phyloP scores from a whole-genome alignment of 2,329 filamentous ascomycete species.

The Fusarium albidum region DNA sequence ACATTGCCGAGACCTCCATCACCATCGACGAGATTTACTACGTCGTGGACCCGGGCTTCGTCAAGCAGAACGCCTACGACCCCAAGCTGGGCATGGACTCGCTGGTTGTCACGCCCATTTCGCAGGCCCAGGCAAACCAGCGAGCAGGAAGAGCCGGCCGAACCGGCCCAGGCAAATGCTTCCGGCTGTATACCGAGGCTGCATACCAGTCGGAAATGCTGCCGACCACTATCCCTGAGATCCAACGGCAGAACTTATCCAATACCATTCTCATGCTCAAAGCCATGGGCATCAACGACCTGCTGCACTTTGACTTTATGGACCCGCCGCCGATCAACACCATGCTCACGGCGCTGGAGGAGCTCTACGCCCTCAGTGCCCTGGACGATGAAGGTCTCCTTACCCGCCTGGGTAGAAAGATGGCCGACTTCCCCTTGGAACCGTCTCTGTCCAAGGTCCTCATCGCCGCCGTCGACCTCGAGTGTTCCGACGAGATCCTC shows the following conservation, averaged over 20 bases:
- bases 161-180: constrained; percentile 96
- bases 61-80: constrained; percentile 97
- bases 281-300: constrained; percentile 98
- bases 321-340: constrained; percentile 97
- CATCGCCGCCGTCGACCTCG: constrained; percentile 85
- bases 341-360: constrained; percentile 95
- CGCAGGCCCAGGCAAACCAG: constrained; percentile 95
- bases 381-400: constrained; percentile 95
- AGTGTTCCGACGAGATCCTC: constrained; percentile 92
- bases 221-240: constrained; percentile 94
- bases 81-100: constrained; percentile 98
- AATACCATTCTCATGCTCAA: constrained; percentile 97
- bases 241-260: constrained; percentile 91
- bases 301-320: constrained; percentile 99
- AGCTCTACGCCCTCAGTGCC: constrained; percentile 89
- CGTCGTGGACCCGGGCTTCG: constrained; percentile 95
- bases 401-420: constrained; percentile 90
- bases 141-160: constrained; percentile 90
- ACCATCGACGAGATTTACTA: constrained; percentile 99
- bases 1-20: constrained; percentile 97
- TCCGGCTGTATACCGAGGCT: constrained; percentile 92
- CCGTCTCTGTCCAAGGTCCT: constrained; percentile 90
- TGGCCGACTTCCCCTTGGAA: constrained; percentile 99
- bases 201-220: constrained; percentile 98
- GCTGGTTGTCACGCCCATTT: constrained; percentile 93